phyloP scores from a whole-genome alignment of 345 rosid species.

The Eucalyptus sp. region DNA sequence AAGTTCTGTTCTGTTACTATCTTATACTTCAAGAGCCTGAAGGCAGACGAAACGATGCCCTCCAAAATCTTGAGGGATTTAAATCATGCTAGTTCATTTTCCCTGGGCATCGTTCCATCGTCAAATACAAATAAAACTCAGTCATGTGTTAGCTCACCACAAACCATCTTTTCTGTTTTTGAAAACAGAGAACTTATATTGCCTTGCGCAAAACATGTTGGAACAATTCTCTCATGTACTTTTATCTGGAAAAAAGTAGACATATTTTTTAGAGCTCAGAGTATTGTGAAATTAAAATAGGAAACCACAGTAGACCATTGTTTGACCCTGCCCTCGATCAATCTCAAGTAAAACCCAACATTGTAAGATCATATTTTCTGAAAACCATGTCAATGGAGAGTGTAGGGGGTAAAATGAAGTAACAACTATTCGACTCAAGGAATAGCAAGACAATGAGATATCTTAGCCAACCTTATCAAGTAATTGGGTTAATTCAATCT shows the following conservation, averaged over 20 bases:
- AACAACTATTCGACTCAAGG: neutral
- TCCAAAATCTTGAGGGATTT: neutral
- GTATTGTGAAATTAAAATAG: too few relatives aligned
- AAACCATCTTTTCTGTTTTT: neutral
- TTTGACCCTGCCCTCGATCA: too few relatives aligned
- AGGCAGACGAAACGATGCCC: neutral
- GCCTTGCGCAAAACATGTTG: neutral
- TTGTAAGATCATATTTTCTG: fast-evolving
- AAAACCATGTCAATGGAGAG: too few relatives aligned
- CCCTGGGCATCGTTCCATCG: neutral
- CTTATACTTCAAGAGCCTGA: neutral
- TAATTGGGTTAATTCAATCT: neutral
- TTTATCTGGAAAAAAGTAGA: neutral
- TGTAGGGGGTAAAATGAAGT: neutral
- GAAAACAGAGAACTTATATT: neutral
- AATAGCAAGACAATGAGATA: too few relatives aligned
- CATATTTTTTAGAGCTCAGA: too few relatives aligned
- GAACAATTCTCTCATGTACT: neutral
- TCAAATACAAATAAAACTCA: neutral
- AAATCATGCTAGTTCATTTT: neutral
- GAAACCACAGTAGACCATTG: fast-evolving
- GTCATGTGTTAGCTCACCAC: neutral
- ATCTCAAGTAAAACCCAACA: neutral
- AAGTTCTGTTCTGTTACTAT: neutral
- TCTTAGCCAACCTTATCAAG: neutral